phyloP scores from a whole-genome alignment of 2,329 filamentous ascomycete species.

The Rutstroemia sp. region DNA sequence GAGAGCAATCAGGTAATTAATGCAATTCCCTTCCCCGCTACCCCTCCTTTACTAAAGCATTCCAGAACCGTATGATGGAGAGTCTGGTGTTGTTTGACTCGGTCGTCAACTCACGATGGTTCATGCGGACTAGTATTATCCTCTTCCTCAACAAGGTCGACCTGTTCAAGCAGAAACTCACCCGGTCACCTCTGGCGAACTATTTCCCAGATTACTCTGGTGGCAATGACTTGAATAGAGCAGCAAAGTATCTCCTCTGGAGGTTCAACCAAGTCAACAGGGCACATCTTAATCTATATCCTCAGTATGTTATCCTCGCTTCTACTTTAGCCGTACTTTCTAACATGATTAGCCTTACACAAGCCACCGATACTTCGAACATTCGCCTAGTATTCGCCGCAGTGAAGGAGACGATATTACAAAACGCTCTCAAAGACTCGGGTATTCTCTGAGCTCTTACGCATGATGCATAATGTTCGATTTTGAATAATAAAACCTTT shows the following conservation, averaged over 20 bases:
- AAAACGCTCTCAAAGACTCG: slow-evolving; percentile 96
- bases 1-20: slow-evolving; percentile 82
- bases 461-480: slow-evolving; percentile 19
- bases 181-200: slow-evolving; percentile 79
- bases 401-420: slow-evolving; percentile 96
- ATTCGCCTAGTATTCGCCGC: slow-evolving; percentile 96
- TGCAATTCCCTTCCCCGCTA: slow-evolving; percentile 21
- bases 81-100: slow-evolving; percentile 94
- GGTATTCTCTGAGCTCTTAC: slow-evolving; percentile 67
- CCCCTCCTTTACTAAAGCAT: slow-evolving; percentile 14
- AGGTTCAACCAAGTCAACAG: slow-evolving; percentile 98
- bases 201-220: slow-evolving; percentile 98
- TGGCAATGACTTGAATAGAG: slow-evolving; percentile 95
- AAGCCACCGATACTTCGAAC: slow-evolving; percentile 98
- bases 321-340: slow-evolving; percentile 1
- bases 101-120: slow-evolving; percentile 98
- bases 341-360: slow-evolving; percentile 65
- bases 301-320: slow-evolving; percentile 63
- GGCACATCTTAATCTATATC: slow-evolving; percentile 91
- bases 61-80: slow-evolving; percentile 98
- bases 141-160: slow-evolving; percentile 99
- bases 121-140: slow-evolving; percentile 98
- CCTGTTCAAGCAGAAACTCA: slow-evolving; percentile 91
- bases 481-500: slow-evolving; percentile 18
- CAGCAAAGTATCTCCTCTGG: slow-evolving; percentile 96